Conservation (phyloP, 148 eudicot genomes). For the Heliosperma pusillum region DNA sequence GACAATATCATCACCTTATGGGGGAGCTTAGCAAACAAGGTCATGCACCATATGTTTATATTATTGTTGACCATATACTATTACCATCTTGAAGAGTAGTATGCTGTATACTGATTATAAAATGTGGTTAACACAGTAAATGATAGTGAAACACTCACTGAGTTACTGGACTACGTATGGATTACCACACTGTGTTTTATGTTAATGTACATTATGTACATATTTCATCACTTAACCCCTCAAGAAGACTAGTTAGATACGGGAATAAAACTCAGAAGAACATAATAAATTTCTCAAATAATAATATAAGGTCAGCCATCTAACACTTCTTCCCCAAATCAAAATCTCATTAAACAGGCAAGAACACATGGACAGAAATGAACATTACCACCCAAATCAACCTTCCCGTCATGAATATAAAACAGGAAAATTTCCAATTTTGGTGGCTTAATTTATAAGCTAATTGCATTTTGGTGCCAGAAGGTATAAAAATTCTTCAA, state of each 20-base stretch:
- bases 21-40: background rate
- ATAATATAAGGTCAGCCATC: background rate
- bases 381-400: background rate
- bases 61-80: background rate
- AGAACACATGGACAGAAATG: background rate
- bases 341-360: background rate
- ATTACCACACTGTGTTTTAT: background rate
- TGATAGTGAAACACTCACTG: slow-evolving; percentile 2
- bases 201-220: background rate
- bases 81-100: background rate
- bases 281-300: background rate
- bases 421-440: too few species aligned
- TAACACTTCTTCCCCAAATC: background rate
- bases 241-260: background rate
- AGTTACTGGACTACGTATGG: background rate
- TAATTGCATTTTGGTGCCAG: too few species aligned
- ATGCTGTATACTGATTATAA: background rate
- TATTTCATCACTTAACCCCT: background rate
- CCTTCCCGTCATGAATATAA: background rate
- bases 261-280: background rate
- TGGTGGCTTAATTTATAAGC: too few species aligned
- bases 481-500: too few species aligned
- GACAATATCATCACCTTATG: background rate
- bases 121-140: background rate
- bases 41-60: background rate